Evolutionary conservation across 2,329 filamentous ascomycete species (phyloP), one percentile per base, ranked within the genome.

Genomic region (Graphium sp.): DNA sequence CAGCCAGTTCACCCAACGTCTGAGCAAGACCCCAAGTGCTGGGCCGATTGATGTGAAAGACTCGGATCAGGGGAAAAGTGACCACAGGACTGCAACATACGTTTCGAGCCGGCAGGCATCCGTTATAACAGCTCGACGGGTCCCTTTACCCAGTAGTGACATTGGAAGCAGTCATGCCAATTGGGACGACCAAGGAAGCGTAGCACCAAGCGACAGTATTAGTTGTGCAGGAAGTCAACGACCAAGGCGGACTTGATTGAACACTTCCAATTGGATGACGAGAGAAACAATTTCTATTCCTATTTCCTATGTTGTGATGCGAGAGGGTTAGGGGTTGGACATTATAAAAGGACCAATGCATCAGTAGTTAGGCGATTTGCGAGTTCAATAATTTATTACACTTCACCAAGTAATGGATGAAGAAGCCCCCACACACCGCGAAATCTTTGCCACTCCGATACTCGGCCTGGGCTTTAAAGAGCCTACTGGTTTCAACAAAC

Each of bases 181-280:
- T 22, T 55, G 52, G 45, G 56, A 62, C 7, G 57, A 62, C 22
- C 46, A 49, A 29, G 58, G 53, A 27, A 71, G 64, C 38, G 50
- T 74, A 20, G 65, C 59, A 24, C 69, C 69, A 2, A 63, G 59
- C 39, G 69, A 74, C 41, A 74, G 68, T 40, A 69, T 74, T 32
- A 72, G 66, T 42, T 67, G 63, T 37, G 56, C 72, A n/a, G 68
- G 66, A 14, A 56, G 10, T 5, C 30, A 19, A 6, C 19, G 24
- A 11, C 44, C 35, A 48, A 52, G 23, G 47, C 45, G 32, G 28
- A 5, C 28, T 14, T 12, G n/a, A 26, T 10, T 11, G 7, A 16
- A 12, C 24, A 17, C 18, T 12, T n/a, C n/a, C 13, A 16, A 14
- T 14, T 8, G 14, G 20, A n/a, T 8, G 20, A 8, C n/a, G n/a